phyloP scores from a whole-genome alignment of 768 basidiomycete genomes.

The Tulasnella sp. region DNA sequence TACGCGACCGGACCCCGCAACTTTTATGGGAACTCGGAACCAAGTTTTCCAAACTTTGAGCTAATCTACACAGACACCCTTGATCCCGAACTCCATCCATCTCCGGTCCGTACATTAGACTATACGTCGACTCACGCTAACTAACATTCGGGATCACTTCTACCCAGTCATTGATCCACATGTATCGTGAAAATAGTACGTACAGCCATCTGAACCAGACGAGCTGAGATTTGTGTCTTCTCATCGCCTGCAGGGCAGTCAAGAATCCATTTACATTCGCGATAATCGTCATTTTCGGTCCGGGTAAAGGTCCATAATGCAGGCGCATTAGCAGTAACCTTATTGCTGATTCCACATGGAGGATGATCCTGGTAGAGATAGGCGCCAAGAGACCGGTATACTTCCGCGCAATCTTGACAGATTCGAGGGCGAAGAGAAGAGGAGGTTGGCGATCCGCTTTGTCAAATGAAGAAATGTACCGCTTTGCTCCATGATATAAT shows the following conservation, averaged over 20 bases:
- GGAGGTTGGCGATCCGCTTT: conserved; percentile 12
- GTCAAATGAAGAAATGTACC: neutral
- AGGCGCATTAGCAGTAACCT: neutral
- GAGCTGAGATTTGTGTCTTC: conserved; percentile 58
- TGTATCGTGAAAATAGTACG: conserved; percentile 64
- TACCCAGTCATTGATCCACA: conserved; percentile 92
- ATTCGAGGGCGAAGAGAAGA: conserved; percentile 46
- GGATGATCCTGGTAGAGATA: neutral
- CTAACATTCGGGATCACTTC: too few species aligned
- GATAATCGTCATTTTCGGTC: conserved; percentile 28
- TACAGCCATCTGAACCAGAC: conserved; percentile 87
- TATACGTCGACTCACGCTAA: too few species aligned
- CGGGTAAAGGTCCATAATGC: neutral
- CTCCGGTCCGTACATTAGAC: too few species aligned
- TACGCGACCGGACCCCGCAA: too few species aligned
- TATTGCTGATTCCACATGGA: neutral
- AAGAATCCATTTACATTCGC: conserved; percentile 45
- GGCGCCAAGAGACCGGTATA: conserved; percentile 31
- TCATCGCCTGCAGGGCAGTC: conserved; percentile 53
- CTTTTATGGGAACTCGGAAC: too few species aligned
- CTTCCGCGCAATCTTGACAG: conserved; percentile 44
- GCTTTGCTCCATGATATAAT: conserved; percentile 40
- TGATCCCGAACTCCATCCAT: too few species aligned
- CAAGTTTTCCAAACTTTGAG: too few species aligned
- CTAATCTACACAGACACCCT: too few species aligned